Base-by-base conservation (phyloP, 352 stramenopile genomes). In the Pythium sp. region DNA sequence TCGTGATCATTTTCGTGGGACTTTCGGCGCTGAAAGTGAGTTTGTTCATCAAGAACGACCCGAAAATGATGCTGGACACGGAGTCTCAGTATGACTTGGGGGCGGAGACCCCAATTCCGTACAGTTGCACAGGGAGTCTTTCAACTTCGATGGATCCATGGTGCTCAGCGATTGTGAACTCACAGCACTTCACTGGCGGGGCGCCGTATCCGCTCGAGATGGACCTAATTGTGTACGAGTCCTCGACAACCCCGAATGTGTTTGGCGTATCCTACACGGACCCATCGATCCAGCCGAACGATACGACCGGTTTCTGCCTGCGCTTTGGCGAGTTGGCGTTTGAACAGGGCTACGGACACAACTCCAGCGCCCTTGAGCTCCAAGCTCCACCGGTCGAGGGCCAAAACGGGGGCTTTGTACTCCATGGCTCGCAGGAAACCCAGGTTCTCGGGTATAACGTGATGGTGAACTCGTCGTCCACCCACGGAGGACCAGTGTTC, bases 1-100 rank as follows among this genome's bases (percentile, higher is more conserved):
- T 92, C 49, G 58, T 86, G 5, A 68, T 93, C n/a, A 75, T 96
- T 26, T 78, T 90, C 30, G 65, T 88, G 0, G 89, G 87, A 0
- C 59, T 97, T 20, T 79, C 76, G 30, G 69, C 82, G 0, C 69
- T 97, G 6, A 80, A 87, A 49, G 62, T 80, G 26, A 91, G 78
- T 63, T 38, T 81, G 0, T 76, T 88, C 9, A 64, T 87, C 12
- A 32, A 71, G 41, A 80, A 90, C 53, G 84, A 92, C 26, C 81
- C 80, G 0, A 82, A 79, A 26, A 61, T 89, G 36, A 49, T 70
- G 24, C 71, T 94, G 6, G 72, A 62, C 0, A 68, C 67, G 3
- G 64, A 55, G 11, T 61, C 61, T 1, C 80, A 85, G 53, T 89
- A 78, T 54, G 65, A 54, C 15, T 57, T 78, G 3, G 79, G 69